phyloP scores from a whole-genome alignment of 208 protist genomes.

The Polymyxa betae region DNA sequence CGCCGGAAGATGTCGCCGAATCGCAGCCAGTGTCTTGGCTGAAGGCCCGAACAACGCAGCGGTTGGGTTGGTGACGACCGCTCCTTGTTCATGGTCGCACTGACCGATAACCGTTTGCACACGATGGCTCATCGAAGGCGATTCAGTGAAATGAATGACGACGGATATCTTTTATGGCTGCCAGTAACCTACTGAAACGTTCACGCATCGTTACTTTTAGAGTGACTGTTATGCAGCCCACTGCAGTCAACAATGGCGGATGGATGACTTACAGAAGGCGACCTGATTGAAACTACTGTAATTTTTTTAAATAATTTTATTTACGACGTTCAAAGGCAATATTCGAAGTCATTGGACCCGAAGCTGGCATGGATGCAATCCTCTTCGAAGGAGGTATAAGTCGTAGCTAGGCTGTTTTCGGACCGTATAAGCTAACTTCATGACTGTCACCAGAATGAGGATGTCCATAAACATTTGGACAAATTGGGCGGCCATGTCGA shows the following conservation, averaged over 20 bases:
- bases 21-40: background rate
- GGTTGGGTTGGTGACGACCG: background rate
- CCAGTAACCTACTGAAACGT: no score
- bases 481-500: background rate
- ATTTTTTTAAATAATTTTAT: no score
- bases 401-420: background rate
- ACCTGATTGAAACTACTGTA: no score
- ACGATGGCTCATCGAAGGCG: background rate
- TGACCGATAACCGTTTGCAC: background rate
- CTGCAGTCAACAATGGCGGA: no score
- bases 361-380: background rate
- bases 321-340: no score
- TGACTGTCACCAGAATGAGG: background rate
- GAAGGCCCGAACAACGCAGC: background rate
- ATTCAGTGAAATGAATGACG: no score
- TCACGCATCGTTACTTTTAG: no score
- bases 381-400: background rate
- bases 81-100: background rate
- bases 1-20: slow-evolving; percentile 35
- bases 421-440: background rate
- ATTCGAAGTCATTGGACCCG: background rate
- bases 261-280: no score
- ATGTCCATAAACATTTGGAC: background rate
- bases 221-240: no score
- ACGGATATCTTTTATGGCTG: no score